Conservation (phyloP, 371 early-diverging fungal species). For the Lichtheimia ornata region DNA sequence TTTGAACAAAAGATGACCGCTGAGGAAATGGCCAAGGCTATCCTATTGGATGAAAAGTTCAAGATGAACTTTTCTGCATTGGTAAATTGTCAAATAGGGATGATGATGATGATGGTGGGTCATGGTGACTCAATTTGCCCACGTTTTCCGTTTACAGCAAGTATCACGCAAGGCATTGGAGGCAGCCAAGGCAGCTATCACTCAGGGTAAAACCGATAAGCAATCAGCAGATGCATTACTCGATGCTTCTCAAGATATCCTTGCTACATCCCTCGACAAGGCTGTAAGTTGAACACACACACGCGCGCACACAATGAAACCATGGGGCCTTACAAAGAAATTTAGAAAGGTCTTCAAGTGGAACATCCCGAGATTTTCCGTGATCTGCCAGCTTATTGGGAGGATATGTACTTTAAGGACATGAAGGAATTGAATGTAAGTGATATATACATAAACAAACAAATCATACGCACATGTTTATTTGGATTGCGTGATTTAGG, state of each 20-base stretch:
- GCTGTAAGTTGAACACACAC: constrained; percentile 28
- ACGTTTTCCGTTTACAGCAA: constrained; percentile 23
- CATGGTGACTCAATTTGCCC: no score
- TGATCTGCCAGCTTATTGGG: constrained; percentile 94
- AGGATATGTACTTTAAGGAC: constrained; percentile 94
- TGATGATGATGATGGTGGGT: background rate
- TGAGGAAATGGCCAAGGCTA: constrained; percentile 50
- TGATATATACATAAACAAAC: background rate
- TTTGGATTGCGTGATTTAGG: constrained; percentile 27
- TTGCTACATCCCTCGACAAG: constrained; percentile 61
- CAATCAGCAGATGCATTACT: constrained; percentile 48
- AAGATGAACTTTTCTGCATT: constrained; percentile 70
- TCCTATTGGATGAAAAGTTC: constrained; percentile 69
- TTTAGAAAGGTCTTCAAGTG: constrained; percentile 31
- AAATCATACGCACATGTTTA: background rate
- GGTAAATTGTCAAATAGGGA: constrained; percentile 38
- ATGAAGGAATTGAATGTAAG: constrained; percentile 91
- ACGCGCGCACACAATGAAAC: background rate
- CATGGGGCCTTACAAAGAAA: background rate
- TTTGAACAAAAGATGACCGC: constrained; percentile 59
- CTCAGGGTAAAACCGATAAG: constrained; percentile 42
- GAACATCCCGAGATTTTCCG: constrained; percentile 90
- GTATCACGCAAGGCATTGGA: constrained; percentile 51
- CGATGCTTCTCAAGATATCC: constrained; percentile 54
- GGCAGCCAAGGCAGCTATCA: constrained; percentile 48